phyloP scores from a whole-genome alignment of 2,329 filamentous ascomycete species.

The Alternaria rosae region DNA sequence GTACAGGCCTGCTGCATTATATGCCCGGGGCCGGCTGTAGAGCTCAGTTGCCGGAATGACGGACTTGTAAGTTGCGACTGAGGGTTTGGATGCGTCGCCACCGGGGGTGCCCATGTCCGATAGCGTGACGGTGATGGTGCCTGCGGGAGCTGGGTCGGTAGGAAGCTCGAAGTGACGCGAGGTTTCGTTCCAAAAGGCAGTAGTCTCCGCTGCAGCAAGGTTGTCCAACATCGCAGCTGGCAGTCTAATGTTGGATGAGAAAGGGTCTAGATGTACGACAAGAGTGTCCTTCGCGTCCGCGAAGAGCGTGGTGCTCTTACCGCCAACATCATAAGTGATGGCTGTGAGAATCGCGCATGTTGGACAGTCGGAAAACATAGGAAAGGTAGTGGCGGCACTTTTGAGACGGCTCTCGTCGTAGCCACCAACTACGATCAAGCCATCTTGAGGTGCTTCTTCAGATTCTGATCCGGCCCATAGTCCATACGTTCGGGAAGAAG shows the following conservation, averaged over 20 bases:
- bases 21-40: constrained; percentile 21
- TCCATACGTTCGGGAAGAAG: constrained; percentile 27
- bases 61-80: constrained; percentile 24
- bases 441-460: constrained; percentile 23
- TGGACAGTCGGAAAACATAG: constrained; percentile 28
- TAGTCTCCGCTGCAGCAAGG: constrained; percentile 21
- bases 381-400: constrained; percentile 21
- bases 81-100: constrained; percentile 24
- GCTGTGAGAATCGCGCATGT: constrained; percentile 29
- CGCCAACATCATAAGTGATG: constrained; percentile 25
- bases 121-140: constrained; percentile 26
- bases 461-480: constrained; percentile 28
- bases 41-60: constrained; percentile 26
- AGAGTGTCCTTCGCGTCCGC: constrained; percentile 17
- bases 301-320: constrained; percentile 23
- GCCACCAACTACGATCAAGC: constrained; percentile 23
- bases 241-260: constrained; percentile 18
- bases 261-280: constrained; percentile 22
- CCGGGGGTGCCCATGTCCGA: constrained; percentile 19
- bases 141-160: constrained; percentile 18
- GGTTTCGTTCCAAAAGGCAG: constrained; percentile 25
- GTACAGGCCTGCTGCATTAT: constrained; percentile 18
- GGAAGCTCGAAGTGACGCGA: constrained; percentile 23
- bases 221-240: constrained; percentile 21
- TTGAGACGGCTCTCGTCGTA: constrained; percentile 25